phyloP scores from a whole-genome alignment of 2,329 filamentous ascomycete species.

The Curvularia spicifera region DNA sequence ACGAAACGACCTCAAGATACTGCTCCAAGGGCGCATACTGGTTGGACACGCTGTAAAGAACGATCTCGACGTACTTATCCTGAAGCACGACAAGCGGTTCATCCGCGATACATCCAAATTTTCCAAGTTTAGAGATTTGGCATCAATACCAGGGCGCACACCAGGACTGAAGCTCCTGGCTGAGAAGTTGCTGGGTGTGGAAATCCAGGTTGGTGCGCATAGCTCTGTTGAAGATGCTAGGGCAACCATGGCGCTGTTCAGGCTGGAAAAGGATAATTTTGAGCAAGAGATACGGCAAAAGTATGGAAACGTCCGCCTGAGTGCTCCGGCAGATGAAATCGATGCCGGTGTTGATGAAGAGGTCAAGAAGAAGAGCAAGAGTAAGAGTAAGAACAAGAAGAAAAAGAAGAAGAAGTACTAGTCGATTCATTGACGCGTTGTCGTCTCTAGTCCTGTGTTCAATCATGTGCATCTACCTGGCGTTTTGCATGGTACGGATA shows the following conservation, averaged over 20 bases:
- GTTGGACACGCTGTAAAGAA: constrained; percentile 86
- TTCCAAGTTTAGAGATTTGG: constrained; percentile 73
- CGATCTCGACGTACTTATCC: constrained; percentile 73
- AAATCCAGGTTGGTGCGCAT: constrained; percentile 67
- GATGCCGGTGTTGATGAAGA: constrained; percentile 30
- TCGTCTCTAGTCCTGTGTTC: not conserved
- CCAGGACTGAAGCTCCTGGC: constrained; percentile 69
- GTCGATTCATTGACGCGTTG: not conserved
- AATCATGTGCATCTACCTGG: constrained; percentile 23
- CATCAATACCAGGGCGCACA: constrained; percentile 64
- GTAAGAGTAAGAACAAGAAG: constrained; percentile 50
- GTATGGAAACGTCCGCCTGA: constrained; percentile 51
- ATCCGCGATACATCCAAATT: constrained; percentile 86
- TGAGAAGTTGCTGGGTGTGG: constrained; percentile 62
- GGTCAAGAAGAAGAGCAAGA: constrained; percentile 43
- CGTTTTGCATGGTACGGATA: constrained; percentile 28
- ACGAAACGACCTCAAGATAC: constrained; percentile 70
- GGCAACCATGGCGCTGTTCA: constrained; percentile 87
- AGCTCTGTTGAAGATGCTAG: constrained; percentile 77
- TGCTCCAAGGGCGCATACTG: constrained; percentile 74
- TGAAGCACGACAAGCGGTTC: constrained; percentile 79
- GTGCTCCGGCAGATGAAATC: constrained; percentile 29
- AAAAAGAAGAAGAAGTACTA: constrained; percentile 46
- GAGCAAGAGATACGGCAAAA: constrained; percentile 78
- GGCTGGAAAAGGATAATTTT: constrained; percentile 81